Base-by-base conservation (phyloP, 1,284 basidiomycete species). In the Puccinia hordei region DNA sequence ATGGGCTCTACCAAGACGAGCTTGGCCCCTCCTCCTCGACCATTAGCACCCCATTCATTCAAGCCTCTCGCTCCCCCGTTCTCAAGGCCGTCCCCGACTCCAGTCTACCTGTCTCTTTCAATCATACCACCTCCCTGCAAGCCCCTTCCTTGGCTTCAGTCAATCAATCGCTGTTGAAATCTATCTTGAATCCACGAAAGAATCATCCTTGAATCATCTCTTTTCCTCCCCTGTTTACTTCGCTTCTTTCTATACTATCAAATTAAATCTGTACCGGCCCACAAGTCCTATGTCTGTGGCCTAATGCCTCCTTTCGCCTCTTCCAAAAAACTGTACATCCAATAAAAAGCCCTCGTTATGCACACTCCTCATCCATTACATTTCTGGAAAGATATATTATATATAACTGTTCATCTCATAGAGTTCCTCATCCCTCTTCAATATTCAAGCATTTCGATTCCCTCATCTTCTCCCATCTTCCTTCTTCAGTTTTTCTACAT, bases 1-100 rank as follows among this genome's bases (percentile, higher is more conserved):
- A 78, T 61, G n/a, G 19, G 27, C 76, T 78, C 35, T 78, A 78
- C 44, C 76, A 78, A 61, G 76, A 78, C 57, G 76, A 78, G 51
- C 59, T 77, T 2, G 59, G 61, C n/a, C 61, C 57, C 2, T 77
- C 63, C 17, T 24, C 22, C 33, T 41, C 35, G 15, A 51, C 46
- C 27, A 77, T 77, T 27, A 77, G 46, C 30, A 77, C 63, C 13
- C 74, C 74, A 0, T 55, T 77, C 61, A 77, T 77, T n/a, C 61
- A 77, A 77, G 59, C 61, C 24, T 65, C 74, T 38, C 49, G 61
- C 63, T 77, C 74, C 10, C 74, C 74, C 17, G 35, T 68, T 9
- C 49, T 77, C 27, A 77, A 77, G 49, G 57, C 59, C 2, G 61
- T 68, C 3, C 61, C 63, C 19, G 74, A 77, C 30, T 51, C 63